phyloP scores from a whole-genome alignment of 768 basidiomycete species.

The Calocybe cyanea region DNA sequence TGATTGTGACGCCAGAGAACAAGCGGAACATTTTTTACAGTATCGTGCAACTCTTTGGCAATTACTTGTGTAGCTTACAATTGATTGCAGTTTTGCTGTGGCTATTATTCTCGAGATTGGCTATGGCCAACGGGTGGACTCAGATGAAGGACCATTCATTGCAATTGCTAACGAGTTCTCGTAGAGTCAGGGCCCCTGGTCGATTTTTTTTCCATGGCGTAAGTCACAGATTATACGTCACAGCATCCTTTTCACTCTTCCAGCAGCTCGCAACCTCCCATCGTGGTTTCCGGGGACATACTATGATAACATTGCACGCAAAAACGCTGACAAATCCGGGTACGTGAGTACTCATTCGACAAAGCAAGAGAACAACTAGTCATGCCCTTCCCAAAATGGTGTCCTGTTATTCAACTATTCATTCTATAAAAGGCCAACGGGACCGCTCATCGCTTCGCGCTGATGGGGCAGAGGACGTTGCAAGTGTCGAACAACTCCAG shows the following conservation, averaged over 20 bases:
- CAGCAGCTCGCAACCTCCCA: constrained; percentile 25
- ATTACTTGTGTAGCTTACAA: not conserved
- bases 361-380: constrained; percentile 28
- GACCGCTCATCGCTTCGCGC: constrained; percentile 21
- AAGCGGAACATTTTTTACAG: constrained; percentile 15
- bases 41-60: not conserved
- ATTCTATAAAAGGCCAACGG: constrained; percentile 16
- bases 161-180: constrained; percentile 1
- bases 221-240: not conserved
- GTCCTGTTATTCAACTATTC: not conserved
- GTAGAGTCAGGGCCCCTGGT: constrained; percentile 8
- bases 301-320: constrained; percentile 15
- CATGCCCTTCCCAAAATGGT: not conserved
- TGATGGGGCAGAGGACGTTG: constrained; percentile 12
- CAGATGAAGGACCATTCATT: constrained; percentile 4
- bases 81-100: constrained; percentile 7
- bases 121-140: constrained; percentile 9
- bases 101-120: constrained; percentile 10
- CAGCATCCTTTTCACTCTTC: not conserved
- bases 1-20: constrained; percentile 13
- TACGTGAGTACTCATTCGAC: constrained; percentile 4
- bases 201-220: constrained; percentile 13
- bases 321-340: constrained; percentile 6
- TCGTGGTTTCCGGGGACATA: constrained; percentile 26
- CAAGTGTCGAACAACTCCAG: constrained; percentile 14